Base-by-base conservation (phyloP, 257 asterid genomes). In the Gentiana dahurica region DNA sequence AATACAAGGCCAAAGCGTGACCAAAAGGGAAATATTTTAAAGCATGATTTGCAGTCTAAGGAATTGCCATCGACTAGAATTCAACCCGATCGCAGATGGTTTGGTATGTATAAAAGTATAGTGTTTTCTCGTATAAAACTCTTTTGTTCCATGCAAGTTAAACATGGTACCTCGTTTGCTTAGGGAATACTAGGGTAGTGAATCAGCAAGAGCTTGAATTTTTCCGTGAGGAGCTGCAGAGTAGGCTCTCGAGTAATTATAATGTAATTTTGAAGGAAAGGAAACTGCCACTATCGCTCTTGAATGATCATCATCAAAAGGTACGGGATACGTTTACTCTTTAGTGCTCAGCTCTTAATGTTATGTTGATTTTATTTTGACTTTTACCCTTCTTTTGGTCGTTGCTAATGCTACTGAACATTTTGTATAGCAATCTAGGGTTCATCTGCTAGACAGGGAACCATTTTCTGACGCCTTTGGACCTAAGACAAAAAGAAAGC, bases 11-110 rank as follows among this genome's bases (percentile, higher is more conserved):
- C 97, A 7, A 68, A 50, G 44, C 91, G 95, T 11, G 60, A 85
- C 63, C 24, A 51, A 1, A 62, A 68, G 65, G 99, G 99, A 1
- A 72, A 78, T 33, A 75, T 92, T 49, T 32, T 77, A 0, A 78
- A 73, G 60, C 84, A 92, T 47, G 99, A 92, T 60, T 81, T 85
- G 66, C 99, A 92, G 78, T 92, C 97, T 45, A 79, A 77, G 75
- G 94, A 87, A 13, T 64, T 88, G 72, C 99, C 99, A 3, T 75
- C 87, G 12, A 92, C 99, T 55, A 79, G 97, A 38, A 92, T 92
- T 65, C 89, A 80, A 75, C 95, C 97, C 13, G 95, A 88, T 71
- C 93, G 94, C 55, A 81, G 95, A 34, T 92, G 95, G 95, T 92
- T 88, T 44, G 94, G 99, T 92, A 67, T 44, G 93, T 34, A 7